phyloP scores from a whole-genome alignment of 768 basidiomycete genomes.

The Rubroboletus pulcherrimus region DNA sequence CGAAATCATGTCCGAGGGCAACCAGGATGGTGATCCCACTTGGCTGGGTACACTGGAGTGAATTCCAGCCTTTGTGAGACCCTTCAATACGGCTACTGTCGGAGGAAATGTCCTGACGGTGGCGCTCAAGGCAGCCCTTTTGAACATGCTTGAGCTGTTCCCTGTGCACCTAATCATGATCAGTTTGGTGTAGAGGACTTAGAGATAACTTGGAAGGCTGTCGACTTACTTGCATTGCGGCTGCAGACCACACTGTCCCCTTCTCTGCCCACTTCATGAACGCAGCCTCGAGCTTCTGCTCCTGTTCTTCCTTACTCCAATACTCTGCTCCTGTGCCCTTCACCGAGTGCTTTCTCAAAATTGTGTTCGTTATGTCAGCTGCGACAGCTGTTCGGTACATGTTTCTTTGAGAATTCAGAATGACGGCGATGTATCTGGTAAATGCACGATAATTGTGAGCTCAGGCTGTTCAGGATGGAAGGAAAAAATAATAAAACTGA shows the following conservation, averaged over 20 bases:
- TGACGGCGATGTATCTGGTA: conserved; percentile 10
- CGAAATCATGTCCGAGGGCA: conserved; percentile 18
- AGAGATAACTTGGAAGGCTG: no score
- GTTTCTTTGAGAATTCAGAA: conserved; percentile 11
- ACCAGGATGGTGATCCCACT: conserved; percentile 21
- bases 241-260: no score
- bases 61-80: no score
- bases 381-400: conserved; percentile 4
- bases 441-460: not conserved
- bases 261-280: no score
- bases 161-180: conserved; percentile 16
- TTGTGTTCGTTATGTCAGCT: conserved; percentile 5
- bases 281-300: no score
- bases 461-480: no score
- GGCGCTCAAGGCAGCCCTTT: conserved; percentile 26
- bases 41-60: conserved; percentile 21
- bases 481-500: no score
- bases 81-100: conserved; percentile 31
- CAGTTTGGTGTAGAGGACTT: no score
- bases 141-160: conserved; percentile 28
- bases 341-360: conserved; percentile 9
- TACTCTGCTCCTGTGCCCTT: conserved; percentile 11
- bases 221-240: no score
- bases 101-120: conserved; percentile 15
- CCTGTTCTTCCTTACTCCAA: no score